Percentiles rank a stretch among this genome's conserved stretches.
These are phyloP conservation scores for Mortierella sp. DNA, from an alignment of 371 early-diverging fungal genomes.

Conservation along the genomic window DNA sequence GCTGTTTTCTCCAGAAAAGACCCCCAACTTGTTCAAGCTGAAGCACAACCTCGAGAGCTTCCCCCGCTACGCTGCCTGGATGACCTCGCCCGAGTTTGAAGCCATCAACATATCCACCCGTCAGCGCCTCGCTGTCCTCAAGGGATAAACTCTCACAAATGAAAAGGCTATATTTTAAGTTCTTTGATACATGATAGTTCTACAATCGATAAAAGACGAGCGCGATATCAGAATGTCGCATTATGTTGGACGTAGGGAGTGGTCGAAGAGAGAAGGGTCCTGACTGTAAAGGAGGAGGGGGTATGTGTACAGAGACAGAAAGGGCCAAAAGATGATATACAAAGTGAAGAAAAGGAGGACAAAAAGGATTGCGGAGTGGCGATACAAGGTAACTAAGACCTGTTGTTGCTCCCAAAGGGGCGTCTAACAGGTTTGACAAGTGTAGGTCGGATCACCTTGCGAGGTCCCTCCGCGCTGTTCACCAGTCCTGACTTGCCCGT, in stretches of 20 bases:
- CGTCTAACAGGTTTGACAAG: slow-evolving; percentile 25
- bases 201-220: neutral
- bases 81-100: slow-evolving; percentile 34
- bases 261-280: neutral
- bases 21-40: slow-evolving; percentile 37
- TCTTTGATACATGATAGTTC: slow-evolving; percentile 12
- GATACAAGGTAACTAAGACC: neutral
- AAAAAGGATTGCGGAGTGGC: neutral
- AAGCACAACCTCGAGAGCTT: slow-evolving; percentile 24
- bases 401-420: slow-evolving; percentile 21
- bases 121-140: slow-evolving; percentile 41
- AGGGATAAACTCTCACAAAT: slow-evolving; percentile 15
- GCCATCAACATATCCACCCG: slow-evolving; percentile 39
- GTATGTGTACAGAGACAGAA: slow-evolving; percentile 12
- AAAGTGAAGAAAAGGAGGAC: neutral
- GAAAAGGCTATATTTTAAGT: neutral
- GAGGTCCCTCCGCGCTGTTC: slow-evolving; percentile 39
- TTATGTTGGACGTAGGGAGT: neutral
- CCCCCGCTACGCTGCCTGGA: slow-evolving; percentile 37
- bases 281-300: neutral
- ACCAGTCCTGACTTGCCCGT: slow-evolving; percentile 39
- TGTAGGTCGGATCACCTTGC: slow-evolving; percentile 43
- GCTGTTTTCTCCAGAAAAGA: slow-evolving; percentile 28
- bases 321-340: neutral
- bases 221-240: neutral